Evolutionary conservation across 2,329 filamentous ascomycete species (phyloP), one percentile per base, ranked within the genome.

Genomic region (Sporothrix mexicana): DNA sequence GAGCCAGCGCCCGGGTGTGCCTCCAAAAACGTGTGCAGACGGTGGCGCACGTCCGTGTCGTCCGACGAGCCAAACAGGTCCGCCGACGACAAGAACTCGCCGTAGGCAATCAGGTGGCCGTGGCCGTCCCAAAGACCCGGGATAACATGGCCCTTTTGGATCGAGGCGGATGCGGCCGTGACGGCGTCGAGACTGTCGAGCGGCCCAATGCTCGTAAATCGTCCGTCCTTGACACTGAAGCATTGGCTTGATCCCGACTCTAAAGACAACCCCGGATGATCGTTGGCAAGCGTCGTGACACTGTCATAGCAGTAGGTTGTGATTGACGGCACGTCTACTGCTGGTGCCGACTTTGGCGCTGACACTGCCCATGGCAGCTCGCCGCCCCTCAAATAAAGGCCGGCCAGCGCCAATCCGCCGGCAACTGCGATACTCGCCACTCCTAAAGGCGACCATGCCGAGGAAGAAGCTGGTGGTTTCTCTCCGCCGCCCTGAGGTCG

Each of bases 71-170:
- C 90, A 76, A 92, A 91, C 2, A 93, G 80, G 76, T 90, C 85
- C 0, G 90, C 90, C 4, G 88, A 90, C 76, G 90, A 86, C 51
- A 92, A 81, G 77, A 91, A 90, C 80, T 92, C 90, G 69, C 81
- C 91, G 78, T 91, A 92, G 76, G 87, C 85, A 20, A 90, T 78
- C 66, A 93, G 81, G 78, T 93, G 91, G 0, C 89, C 91, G 78
- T 93, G 91, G 0, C 90, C 90, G 75, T 93, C 91, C 87, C 90
- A 92, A 1, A 93, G 82, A 0, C 91, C 91, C 0, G 91, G 91
- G 36, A 92, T 86, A 1, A 87, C 90, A 76, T 88, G 85, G 0
- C 89, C 89, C 5, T 80, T 75, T 4, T 12, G n/a, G n/a, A 15
- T 13, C 4, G 59, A 23, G 13, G 82, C 76, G 25, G 61, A 25